These are phyloP conservation scores for Nothophoma quercina DNA, from an alignment of 2,329 filamentous ascomycete species.

Conservation along the genomic window DNA sequence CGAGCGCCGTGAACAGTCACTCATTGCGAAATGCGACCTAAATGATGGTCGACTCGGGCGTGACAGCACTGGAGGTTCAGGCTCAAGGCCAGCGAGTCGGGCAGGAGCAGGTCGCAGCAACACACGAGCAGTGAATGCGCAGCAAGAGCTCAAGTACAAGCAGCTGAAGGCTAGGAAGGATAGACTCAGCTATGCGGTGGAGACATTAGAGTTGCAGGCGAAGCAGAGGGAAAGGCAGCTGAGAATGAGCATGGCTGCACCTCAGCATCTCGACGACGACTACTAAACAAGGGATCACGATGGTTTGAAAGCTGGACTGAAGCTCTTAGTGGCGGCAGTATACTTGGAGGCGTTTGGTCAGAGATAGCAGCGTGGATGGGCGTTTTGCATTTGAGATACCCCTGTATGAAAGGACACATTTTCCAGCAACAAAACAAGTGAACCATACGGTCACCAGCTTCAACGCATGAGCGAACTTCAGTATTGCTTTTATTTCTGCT, in stretches of 20 bases:
- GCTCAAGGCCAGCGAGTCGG: slow-evolving; percentile 34
- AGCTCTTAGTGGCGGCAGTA: background rate
- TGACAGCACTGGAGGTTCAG: slow-evolving; percentile 32
- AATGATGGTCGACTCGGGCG: slow-evolving; percentile 74
- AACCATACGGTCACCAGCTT: too few relatives aligned
- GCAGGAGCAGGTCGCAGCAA: slow-evolving; percentile 34
- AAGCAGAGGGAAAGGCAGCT: slow-evolving; percentile 75
- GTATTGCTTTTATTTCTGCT: too few relatives aligned
- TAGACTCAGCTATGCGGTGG: slow-evolving; percentile 83
- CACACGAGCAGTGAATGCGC: slow-evolving; percentile 48
- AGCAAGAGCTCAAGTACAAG: slow-evolving; percentile 67
- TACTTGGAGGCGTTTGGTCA: background rate
- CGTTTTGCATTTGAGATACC: slow-evolving; percentile 45
- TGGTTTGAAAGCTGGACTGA: too few relatives aligned
- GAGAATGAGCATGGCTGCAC: slow-evolving; percentile 74
- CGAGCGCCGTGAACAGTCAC: slow-evolving; percentile 79
- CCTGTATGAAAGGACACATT: slow-evolving; percentile 10
- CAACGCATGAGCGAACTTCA: too few relatives aligned
- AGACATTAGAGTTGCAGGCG: slow-evolving; percentile 85
- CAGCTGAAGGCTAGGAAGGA: slow-evolving; percentile 83
- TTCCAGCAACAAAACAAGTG: too few relatives aligned
- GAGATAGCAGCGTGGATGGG: slow-evolving; percentile 5
- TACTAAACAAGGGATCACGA: slow-evolving; percentile 31
- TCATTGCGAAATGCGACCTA: slow-evolving; percentile 83
- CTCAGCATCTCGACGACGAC: slow-evolving; percentile 47